Evolutionary conservation across 176 grass and related monocot genomes (phyloP).

Genomic region (Oryza glaberrima): DNA sequence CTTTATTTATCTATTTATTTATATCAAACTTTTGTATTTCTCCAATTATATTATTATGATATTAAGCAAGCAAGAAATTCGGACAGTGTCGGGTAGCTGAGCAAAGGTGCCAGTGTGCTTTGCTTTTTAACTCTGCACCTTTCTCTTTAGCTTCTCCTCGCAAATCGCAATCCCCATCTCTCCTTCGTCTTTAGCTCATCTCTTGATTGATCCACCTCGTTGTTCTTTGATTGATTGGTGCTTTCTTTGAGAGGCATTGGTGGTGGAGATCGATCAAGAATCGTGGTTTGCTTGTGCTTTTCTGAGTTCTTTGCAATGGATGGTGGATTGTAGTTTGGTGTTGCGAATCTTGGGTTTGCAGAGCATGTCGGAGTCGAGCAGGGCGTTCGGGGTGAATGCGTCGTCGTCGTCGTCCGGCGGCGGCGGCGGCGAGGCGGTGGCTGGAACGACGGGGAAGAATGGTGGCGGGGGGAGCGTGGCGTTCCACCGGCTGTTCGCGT

Average conservation of each 20-base stretch:
- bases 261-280: neutral
- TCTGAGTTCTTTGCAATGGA: no score
- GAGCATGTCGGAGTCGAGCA: conserved; percentile 45
- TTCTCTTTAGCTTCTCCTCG: no score
- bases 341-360: neutral
- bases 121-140: conserved; percentile 12
- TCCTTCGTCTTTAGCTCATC: neutral
- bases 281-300: neutral
- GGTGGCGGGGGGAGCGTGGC: conserved; percentile 36
- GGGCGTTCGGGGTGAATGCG: conserved; percentile 36
- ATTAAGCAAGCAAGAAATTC: neutral
- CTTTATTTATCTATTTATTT: neutral
- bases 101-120: neutral
- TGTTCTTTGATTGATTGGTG: neutral
- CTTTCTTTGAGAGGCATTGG: neutral
- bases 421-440: neutral
- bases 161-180: neutral
- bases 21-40: neutral
- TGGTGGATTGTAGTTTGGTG: neutral
- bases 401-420: conserved; percentile 10
- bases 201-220: neutral
- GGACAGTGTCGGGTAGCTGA: neutral
- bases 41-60: neutral
- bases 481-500: conserved; percentile 64
- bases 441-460: neutral